Evolutionary conservation across 2,329 filamentous ascomycete genomes (phyloP), one percentile per base, ranked within the genome.

Genomic region (Botrytis hyacinthi): DNA sequence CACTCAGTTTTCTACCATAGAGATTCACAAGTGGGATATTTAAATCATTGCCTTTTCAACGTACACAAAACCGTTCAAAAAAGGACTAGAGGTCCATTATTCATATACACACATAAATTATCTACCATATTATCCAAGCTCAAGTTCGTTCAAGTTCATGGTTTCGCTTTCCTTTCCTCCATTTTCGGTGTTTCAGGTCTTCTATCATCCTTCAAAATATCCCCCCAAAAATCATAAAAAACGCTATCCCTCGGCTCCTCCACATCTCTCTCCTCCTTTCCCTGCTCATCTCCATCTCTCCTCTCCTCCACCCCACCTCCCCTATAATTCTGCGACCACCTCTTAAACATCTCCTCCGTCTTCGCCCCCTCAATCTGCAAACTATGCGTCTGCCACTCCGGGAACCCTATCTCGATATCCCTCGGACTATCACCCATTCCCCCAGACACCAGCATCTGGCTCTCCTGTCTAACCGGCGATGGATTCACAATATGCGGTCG

Each of bases 241-340:
- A 14, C 37, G 20, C 40, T 40, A 29, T 48, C 32, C 54, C 69
- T 71, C 37, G 62, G 61, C 29, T 59, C 26, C 22, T 67, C 44
- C 46, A 22, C 2, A 40, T 46, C 46, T 4, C 22, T 20, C n/a
- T 37, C 70, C 46, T 54, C 35, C 20, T 59, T 32, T 9, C 40
- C 35, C 51, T 26, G 16, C 22, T 32, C 40, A 40, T 26, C 42
- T 5, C 18, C 48, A 10, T 48, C 37, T 7, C 12, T 32, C 0
- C 9, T 22, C 26, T 46, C 51, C 16, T 46, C n/a, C 32, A 3
- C 32, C 20, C 20, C 59, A 63, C 12, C 44, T 20, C 20, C 29
- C 6, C 42, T 48, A 66, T 63, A 71, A 65, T 6, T 65, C 14
- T 66, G 59, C 70, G 70, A 66, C 70, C 70, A 71, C 59, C 60